phyloP scores from a whole-genome alignment of 257 asterid genomes.

The Knoxia roxburghii region DNA sequence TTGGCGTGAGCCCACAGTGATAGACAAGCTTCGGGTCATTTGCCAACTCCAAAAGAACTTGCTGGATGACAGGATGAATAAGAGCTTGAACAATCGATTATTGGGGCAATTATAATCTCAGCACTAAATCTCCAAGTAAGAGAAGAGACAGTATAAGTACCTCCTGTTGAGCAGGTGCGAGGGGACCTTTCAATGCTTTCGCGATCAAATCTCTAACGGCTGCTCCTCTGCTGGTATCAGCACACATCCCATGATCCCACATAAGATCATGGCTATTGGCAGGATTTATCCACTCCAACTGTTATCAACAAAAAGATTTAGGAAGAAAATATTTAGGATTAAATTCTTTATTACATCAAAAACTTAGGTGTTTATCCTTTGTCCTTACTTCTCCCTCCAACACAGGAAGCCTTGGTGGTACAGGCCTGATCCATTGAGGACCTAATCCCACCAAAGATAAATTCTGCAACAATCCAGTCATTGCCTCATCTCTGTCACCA shows the following conservation, averaged over 20 bases:
- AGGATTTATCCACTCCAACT: slow-evolving; percentile 92
- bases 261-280: slow-evolving; percentile 76
- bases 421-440: slow-evolving; percentile 91
- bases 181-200: slow-evolving; percentile 89
- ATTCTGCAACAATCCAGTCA: slow-evolving; percentile 59
- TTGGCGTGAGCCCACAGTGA: slow-evolving; percentile 96
- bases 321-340: not conserved
- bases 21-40: slow-evolving; percentile 89
- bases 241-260: slow-evolving; percentile 98
- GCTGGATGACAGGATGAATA: slow-evolving; percentile 34
- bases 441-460: slow-evolving; percentile 64
- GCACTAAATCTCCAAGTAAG: not conserved
- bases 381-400: slow-evolving; percentile 76
- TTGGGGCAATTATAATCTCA: not conserved
- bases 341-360: not conserved
- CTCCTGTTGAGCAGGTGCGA: slow-evolving; percentile 88
- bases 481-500: slow-evolving; percentile 72
- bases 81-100: slow-evolving; percentile 12
- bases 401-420: slow-evolving; percentile 88
- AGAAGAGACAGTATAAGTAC: slow-evolving; percentile 22
- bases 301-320: slow-evolving; percentile 25
- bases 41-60: slow-evolving; percentile 72
- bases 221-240: slow-evolving; percentile 94
- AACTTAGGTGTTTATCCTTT: slow-evolving; percentile 19
- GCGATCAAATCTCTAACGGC: slow-evolving; percentile 88